Conservation (phyloP, 1,284 basidiomycete species). For the Porogramme epimiltina region DNA sequence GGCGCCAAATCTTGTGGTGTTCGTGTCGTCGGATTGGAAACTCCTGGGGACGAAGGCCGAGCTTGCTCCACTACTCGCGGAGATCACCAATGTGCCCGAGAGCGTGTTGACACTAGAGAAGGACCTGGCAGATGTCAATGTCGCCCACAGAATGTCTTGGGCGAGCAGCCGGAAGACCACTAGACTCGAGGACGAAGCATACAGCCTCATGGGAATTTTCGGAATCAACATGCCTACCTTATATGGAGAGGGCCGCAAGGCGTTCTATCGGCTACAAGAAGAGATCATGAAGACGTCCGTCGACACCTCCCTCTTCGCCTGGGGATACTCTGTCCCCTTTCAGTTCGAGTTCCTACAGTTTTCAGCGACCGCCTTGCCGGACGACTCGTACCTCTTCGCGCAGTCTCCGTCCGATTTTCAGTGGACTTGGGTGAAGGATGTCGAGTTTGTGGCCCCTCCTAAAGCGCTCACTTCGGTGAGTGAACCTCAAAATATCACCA, state of each 20-base stretch:
- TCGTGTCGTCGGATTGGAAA: slow-evolving; percentile 2
- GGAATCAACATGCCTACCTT: slow-evolving; percentile 7
- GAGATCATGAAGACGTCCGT: slow-evolving; percentile 6
- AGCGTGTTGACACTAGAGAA: background rate
- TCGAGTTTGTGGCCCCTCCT: too few relatives aligned
- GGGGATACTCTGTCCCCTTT: background rate
- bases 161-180: slow-evolving; percentile 3
- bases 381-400: background rate
- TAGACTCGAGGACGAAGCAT: slow-evolving; percentile 8
- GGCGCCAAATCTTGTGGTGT: slow-evolving; percentile 4
- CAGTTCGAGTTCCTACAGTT: too few relatives aligned
- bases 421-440: too few relatives aligned
- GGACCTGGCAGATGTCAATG: slow-evolving; percentile 2
- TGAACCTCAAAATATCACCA: too few relatives aligned
- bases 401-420: background rate
- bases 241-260: slow-evolving; percentile 6
- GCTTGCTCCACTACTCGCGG: slow-evolving; percentile 2
- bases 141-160: slow-evolving; percentile 11
- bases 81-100: slow-evolving; percentile 1
- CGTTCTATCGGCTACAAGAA: slow-evolving; percentile 8
- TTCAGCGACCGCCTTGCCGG: too few relatives aligned
- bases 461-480: too few relatives aligned
- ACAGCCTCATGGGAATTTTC: slow-evolving; percentile 9
- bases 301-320: slow-evolving; percentile 10
- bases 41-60: slow-evolving; percentile 4